Percentiles rank a stretch among this genome's conserved stretches.
Conservation (phyloP, 495 filamentous ascomycete species). For the Bacidia rubella region DNA sequence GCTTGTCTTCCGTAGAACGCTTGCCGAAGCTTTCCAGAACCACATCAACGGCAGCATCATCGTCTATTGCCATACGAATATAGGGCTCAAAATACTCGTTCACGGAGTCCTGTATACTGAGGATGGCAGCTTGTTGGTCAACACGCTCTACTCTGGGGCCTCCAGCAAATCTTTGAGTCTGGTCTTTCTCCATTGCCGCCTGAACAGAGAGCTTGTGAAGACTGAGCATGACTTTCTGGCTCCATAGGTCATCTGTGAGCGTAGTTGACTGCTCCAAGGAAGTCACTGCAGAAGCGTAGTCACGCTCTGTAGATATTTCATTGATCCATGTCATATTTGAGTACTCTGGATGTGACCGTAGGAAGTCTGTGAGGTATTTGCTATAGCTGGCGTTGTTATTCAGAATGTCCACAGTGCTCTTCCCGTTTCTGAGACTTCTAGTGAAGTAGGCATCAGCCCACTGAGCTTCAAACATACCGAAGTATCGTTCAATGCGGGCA, state of each 20-base stretch:
- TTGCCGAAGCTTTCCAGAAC: slow-evolving; percentile 54
- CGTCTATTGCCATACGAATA: slow-evolving; percentile 57
- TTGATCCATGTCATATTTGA: slow-evolving; percentile 89
- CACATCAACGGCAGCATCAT: slow-evolving; percentile 58
- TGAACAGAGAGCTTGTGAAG: slow-evolving; percentile 70
- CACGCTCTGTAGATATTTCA: slow-evolving; percentile 58
- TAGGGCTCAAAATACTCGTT: slow-evolving; percentile 44
- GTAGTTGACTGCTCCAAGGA: slow-evolving; percentile 51
- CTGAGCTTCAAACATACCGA: slow-evolving; percentile 54
- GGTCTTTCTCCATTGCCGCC: slow-evolving; percentile 36
- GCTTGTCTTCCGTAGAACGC: slow-evolving; percentile 40
- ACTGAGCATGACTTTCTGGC: slow-evolving; percentile 80
- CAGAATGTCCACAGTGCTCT: slow-evolving; percentile 52
- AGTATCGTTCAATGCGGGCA: slow-evolving; percentile 44
- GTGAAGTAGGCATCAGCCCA: slow-evolving; percentile 76
- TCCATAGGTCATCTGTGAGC: slow-evolving; percentile 67
- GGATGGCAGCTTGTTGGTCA: slow-evolving; percentile 49
- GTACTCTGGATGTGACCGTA: slow-evolving; percentile 53
- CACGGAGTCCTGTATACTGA: slow-evolving; percentile 61
- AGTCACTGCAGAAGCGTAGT: slow-evolving; percentile 55
- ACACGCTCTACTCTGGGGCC: slow-evolving; percentile 30
- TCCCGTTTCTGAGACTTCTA: slow-evolving; percentile 48
- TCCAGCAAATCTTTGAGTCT: slow-evolving; percentile 17
- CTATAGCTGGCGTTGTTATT: slow-evolving; percentile 48
- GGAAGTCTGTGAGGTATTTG: slow-evolving; percentile 55